These are phyloP conservation scores for Microcos paniculata DNA, from an alignment of 345 rosid genomes.

Conservation along the genomic window DNA sequence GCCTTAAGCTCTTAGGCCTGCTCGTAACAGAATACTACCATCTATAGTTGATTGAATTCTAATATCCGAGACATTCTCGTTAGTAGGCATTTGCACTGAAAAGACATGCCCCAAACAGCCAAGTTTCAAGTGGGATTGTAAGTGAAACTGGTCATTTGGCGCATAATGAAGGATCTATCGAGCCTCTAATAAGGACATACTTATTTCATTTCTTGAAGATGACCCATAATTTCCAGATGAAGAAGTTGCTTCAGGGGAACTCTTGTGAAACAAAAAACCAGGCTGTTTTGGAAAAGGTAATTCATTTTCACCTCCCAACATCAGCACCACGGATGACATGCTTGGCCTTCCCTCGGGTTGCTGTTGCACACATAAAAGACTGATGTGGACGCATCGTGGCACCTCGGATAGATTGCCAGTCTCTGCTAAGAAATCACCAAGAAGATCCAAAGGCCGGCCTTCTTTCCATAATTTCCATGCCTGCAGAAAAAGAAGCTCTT, in stretches of 20 bases:
- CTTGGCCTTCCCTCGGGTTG: conserved; percentile 37
- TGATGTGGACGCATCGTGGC: conserved; percentile 34
- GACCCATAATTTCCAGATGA: conserved; percentile 20
- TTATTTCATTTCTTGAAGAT: conserved; percentile 26
- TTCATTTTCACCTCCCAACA: conserved; percentile 37
- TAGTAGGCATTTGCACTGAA: no score
- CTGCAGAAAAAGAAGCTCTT: conserved; percentile 6
- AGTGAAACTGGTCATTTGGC: no score
- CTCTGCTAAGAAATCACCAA: background rate
- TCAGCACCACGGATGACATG: conserved; percentile 40
- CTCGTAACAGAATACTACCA: no score
- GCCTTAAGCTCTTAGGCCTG: no score
- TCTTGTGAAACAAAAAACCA: conserved; percentile 34
- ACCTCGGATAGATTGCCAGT: conserved; percentile 18
- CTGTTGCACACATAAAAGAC: conserved; percentile 44
- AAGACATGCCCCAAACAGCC: no score
- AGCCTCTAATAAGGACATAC: conserved; percentile 25
- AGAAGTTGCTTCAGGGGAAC: conserved; percentile 13
- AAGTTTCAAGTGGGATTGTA: no score
- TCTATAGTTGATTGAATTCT: no score
- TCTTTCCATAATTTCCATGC: conserved; percentile 39
- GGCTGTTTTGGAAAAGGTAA: conserved; percentile 42
- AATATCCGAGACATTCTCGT: no score
- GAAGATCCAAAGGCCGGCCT: conserved; percentile 28
- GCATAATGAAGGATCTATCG: background rate